Evolutionary conservation across 2,329 filamentous ascomycete genomes (phyloP).

Genomic region (Penicillium sp.): DNA sequence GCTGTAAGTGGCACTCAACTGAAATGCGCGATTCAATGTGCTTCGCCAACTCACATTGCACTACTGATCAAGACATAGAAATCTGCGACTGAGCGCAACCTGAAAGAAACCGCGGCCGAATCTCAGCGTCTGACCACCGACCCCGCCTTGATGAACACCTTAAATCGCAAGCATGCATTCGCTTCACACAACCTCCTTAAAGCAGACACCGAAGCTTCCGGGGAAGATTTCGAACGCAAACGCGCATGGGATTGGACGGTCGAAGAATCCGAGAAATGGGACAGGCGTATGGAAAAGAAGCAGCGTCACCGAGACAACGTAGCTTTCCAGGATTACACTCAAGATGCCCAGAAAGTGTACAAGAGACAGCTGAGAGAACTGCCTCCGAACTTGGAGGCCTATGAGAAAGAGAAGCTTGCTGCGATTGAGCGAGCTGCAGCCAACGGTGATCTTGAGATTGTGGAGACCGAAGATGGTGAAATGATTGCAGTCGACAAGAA

Average conservation of each 20-base stretch:
- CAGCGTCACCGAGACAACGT: conserved; percentile 75
- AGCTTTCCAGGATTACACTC: conserved; percentile 82
- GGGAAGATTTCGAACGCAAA: conserved; percentile 95
- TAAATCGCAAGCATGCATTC: conserved; percentile 82
- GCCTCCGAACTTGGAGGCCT: conserved; percentile 72
- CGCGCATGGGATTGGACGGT: conserved; percentile 98
- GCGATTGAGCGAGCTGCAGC: conserved; percentile 81
- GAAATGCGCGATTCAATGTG: background rate
- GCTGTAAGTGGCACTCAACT: conserved; percentile 46
- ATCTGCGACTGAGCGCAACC: conserved; percentile 54
- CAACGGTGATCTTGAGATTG: conserved; percentile 80
- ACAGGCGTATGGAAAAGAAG: conserved; percentile 84
- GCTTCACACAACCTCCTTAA: conserved; percentile 91
- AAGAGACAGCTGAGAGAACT: conserved; percentile 81
- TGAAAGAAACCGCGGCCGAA: conserved; percentile 80
- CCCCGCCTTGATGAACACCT: conserved; percentile 67
- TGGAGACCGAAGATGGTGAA: conserved; percentile 93
- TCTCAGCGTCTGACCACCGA: conserved; percentile 75
- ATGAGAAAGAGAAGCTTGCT: conserved; percentile 79
- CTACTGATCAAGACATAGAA: conserved; percentile 35
- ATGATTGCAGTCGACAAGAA: conserved; percentile 89
- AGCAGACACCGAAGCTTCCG: conserved; percentile 77
- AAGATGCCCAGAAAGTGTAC: conserved; percentile 88
- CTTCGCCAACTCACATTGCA: background rate
- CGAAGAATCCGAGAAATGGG: conserved; percentile 92